Evolutionary conservation across 1,284 basidiomycete species (phyloP), one percentile per base, ranked within the genome.

Genomic region (Grifola frondosa): DNA sequence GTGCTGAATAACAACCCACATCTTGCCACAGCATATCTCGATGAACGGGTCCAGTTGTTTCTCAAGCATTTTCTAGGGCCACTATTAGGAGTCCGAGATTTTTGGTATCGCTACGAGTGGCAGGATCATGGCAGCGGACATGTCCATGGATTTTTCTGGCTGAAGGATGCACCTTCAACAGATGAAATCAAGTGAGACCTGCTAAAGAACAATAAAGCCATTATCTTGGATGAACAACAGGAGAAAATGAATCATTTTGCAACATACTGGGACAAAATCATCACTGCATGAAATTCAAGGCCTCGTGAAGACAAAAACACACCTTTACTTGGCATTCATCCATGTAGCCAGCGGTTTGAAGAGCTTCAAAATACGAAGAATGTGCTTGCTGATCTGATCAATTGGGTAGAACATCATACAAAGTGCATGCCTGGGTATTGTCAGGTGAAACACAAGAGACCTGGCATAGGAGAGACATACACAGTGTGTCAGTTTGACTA

Each of bases 91-190:
- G 30, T 31, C 7, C 8, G 19, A 7, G 8, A 31, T n/a, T n/a
- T n/a, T n/a, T n/a, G n/a, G n/a, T n/a, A n/a, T n/a, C n/a, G n/a
- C n/a, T n/a, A 4, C 19, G 26, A 38, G 17, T 38, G 37, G 37
- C 37, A 38, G 15, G 37, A 38, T 25, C 25, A 29, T 3, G 37
- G 37, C 12, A 38, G 37, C 16, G 37, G 37, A 6, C 37, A 38
- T 38, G 17, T 38, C n/a, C 37, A 38, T 20, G 40, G 40, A 4
- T 42, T 42, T 17, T 33, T 42, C 22, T 42, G 40, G 40, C 33
- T 42, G 3, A 17, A 25, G 20, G 24, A 42, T 26, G 40, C 40
- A 7, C 40, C 33, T 3, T 6, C 23, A 5, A 24, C 28, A 6
- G 28, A 23, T 10, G 26, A 22, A 4, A 37, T 44, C 34, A 19